Evolutionary conservation across 495 filamentous ascomycete species (phyloP).

Genomic region (Neohortaea acidophila): DNA sequence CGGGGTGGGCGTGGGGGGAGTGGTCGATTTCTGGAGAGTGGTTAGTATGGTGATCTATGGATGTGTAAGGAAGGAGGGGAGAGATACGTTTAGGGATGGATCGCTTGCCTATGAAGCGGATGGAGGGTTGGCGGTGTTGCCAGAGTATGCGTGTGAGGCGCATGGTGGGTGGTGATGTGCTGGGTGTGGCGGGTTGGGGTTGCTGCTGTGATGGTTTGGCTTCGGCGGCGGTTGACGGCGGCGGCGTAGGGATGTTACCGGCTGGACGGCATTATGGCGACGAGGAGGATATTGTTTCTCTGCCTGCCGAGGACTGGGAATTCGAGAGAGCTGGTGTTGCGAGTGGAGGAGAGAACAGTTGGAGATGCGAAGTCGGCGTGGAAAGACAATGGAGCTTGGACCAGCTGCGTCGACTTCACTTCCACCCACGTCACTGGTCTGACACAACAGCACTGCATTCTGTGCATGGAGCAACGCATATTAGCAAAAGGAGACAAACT

Average conservation of each 20-base stretch:
- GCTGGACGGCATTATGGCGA: background rate
- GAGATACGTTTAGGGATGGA: slow-evolving; percentile 49
- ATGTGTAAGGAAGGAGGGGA: background rate
- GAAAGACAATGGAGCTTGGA: too few species aligned
- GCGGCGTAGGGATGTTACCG: background rate
- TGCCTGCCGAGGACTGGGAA: too few species aligned
- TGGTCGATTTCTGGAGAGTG: slow-evolving; percentile 48
- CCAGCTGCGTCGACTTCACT: too few species aligned
- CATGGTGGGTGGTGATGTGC: slow-evolving; percentile 18
- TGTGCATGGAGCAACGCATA: too few species aligned
- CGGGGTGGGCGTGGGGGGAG: slow-evolving; percentile 48
- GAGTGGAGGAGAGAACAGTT: too few species aligned
- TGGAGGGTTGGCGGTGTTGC: slow-evolving; percentile 38
- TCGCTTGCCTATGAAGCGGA: slow-evolving; percentile 85
- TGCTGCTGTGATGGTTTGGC: slow-evolving; percentile 1
- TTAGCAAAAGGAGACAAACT: too few species aligned
- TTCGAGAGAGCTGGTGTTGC: too few species aligned
- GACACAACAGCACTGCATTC: too few species aligned
- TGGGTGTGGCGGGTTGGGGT: background rate
- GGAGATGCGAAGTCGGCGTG: too few species aligned
- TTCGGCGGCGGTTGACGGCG: slow-evolving; percentile 2
- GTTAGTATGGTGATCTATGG: slow-evolving; percentile 10
- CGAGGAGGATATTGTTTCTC: too few species aligned
- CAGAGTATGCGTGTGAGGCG: slow-evolving; percentile 23
- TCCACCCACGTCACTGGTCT: too few species aligned